Evolutionary conservation across 139 green algal species (phyloP), one percentile per base, ranked within the genome.

Genomic region (Nannochloris sp.): DNA sequence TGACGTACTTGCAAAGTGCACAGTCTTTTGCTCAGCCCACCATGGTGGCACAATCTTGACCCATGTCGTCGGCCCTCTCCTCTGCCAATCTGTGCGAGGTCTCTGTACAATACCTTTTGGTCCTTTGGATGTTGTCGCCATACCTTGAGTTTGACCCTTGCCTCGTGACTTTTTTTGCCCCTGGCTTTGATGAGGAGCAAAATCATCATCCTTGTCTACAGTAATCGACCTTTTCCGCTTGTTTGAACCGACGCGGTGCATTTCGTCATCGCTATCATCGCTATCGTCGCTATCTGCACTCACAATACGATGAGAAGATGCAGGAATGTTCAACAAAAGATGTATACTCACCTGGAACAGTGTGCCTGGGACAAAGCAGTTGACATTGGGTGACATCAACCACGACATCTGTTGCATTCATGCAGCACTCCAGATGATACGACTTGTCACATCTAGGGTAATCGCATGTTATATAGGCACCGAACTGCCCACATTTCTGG

Each of bases 1-100:
- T 26, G 28, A 61, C 69, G 67, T 57, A 76, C 65, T 69, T 6
- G 70, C 70, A 72, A 77, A 77, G 53, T 77, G 70, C 28, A 77
- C 64, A 31, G 65, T 77, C 37, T 60, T 59, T 20, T 77, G 70
- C 49, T 77, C 70, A 46, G 45, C 67, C 70, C 70, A 77, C 70
- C 70, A 77, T 51, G 65, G 70, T 36, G 70, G 70, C 40, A 77
- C 70, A 26, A 73, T 59, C 53, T 77, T 77, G 30, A 66, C 29
- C 70, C 70, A 77, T 1, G 65, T 63, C 31, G 45, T 49, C 6
- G 65, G 49, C 4, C 65, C 70, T 45, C 53, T 43, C 45, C 63
- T 65, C 63, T 77, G 70, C 70, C 70, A 77, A 59, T 77, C 70
- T 10, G 70, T 77, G 25, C 70, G 65, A 2, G 59, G 46, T 11